phyloP scores from a whole-genome alignment of 805 yeast genomes.

The Suhomyces tanzawaensis region DNA sequence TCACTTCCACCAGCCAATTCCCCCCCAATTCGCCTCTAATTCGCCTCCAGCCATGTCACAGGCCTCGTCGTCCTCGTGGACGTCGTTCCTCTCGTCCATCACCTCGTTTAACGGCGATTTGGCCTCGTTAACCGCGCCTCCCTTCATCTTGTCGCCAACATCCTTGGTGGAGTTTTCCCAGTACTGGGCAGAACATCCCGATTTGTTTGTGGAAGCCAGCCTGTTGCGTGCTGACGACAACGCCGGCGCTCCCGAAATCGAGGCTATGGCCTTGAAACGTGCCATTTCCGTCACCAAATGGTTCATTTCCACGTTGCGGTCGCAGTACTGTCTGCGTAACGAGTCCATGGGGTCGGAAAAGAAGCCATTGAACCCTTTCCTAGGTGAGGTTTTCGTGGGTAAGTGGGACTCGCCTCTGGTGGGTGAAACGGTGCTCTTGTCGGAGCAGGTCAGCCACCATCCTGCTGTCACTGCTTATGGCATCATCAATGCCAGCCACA shows the following conservation, averaged over 20 bases:
- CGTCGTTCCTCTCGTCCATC: conserved; percentile 83
- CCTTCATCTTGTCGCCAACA: conserved; percentile 88
- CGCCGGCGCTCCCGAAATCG: conserved; percentile 28
- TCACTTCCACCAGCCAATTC: no score
- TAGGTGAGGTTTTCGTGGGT: conserved; percentile 93
- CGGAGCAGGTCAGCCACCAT: conserved; percentile 96
- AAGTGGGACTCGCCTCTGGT: conserved; percentile 62
- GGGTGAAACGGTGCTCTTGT: conserved; percentile 75
- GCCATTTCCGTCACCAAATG: conserved; percentile 82
- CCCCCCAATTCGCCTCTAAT: no score
- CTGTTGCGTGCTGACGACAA: conserved; percentile 45
- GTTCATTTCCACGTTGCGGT: conserved; percentile 87
- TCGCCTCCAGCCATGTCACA: no score
- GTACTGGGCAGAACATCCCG: conserved; percentile 95
- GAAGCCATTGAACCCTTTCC: conserved; percentile 94
- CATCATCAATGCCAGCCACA: conserved; percentile 67
- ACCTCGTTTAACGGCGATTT: conserved; percentile 93
- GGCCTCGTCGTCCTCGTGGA: conserved; percentile 58
- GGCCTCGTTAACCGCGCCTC: conserved; percentile 94
- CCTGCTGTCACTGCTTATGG: conserved; percentile 97
- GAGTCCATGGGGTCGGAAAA: conserved; percentile 94
- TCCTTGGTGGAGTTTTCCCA: conserved; percentile 89
- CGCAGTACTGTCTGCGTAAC: conserved; percentile 90
- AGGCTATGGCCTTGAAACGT: conserved; percentile 56
- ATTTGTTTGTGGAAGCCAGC: conserved; percentile 72